Conservation (phyloP, 108 stramenopile species). For the Cylindrotheca closterium region DNA sequence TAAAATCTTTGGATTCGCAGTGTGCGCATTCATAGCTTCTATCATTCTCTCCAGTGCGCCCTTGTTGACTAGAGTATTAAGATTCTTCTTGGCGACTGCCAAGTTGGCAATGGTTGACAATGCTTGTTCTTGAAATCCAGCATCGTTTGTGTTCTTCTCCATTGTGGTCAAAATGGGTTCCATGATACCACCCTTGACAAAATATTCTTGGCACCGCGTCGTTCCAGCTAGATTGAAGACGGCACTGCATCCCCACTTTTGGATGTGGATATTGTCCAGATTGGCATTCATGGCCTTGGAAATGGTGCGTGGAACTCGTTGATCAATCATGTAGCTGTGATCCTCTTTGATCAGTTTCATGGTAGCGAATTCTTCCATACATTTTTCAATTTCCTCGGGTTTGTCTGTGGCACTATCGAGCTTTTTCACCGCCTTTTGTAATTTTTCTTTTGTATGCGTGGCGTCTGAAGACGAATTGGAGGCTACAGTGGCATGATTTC, state of each 20-base stretch:
- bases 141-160: slow-evolving; percentile 42
- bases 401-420: background rate
- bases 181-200: slow-evolving; percentile 48
- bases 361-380: slow-evolving; percentile 27
- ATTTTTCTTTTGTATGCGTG: too few species aligned
- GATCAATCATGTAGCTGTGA: slow-evolving; percentile 21
- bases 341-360: slow-evolving; percentile 30
- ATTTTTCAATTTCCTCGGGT: background rate
- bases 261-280: slow-evolving; percentile 30
- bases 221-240: slow-evolving; percentile 54
- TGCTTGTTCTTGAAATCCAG: slow-evolving; percentile 58
- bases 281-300: slow-evolving; percentile 47
- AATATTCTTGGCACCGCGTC: slow-evolving; percentile 40
- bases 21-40: slow-evolving; percentile 55
- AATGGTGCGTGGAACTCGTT: slow-evolving; percentile 39
- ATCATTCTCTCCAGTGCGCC: slow-evolving; percentile 42
- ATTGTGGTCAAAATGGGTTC: slow-evolving; percentile 47
- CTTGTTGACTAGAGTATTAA: slow-evolving; percentile 17
- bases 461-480: background rate
- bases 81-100: slow-evolving; percentile 38
- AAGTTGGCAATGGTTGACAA: slow-evolving; percentile 65
- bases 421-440: background rate
- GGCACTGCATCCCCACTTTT: slow-evolving; percentile 54
- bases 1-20: slow-evolving; percentile 50
- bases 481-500: background rate